These are phyloP conservation scores for Phaeosphaeria sp. DNA, from an alignment of 2,329 filamentous ascomycete species.

Conservation along the genomic window DNA sequence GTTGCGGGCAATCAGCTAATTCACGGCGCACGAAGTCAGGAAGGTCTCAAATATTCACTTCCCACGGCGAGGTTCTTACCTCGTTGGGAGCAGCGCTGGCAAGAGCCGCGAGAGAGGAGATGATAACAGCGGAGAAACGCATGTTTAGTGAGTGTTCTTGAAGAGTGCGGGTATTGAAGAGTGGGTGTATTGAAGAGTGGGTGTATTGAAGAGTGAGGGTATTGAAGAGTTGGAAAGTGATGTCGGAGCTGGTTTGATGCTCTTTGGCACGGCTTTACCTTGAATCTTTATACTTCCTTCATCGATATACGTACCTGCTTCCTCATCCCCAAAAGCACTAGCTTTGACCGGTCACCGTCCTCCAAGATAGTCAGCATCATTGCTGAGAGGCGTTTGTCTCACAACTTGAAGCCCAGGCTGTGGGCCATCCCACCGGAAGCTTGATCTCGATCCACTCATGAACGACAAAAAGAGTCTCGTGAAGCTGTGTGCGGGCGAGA, in stretches of 20 bases:
- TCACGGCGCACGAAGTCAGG: too few species aligned
- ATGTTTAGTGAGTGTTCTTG: constrained; percentile 5
- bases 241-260: constrained; percentile 6
- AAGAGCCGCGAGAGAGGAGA: constrained; percentile 11
- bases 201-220: not conserved
- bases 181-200: too few species aligned
- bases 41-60: too few species aligned
- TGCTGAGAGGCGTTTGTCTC: not conserved
- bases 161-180: too few species aligned
- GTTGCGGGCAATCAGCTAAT: constrained; percentile 8
- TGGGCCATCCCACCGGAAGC: not conserved
- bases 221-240: not conserved
- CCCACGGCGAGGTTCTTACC: too few species aligned
- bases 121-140: constrained; percentile 14
- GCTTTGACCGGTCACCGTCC: not conserved
- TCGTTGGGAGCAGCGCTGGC: constrained; percentile 10
- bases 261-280: not conserved
- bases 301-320: not conserved
- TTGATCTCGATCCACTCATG: not conserved
- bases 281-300: constrained; percentile 6
- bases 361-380: not conserved
- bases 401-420: not conserved
- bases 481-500: not conserved
- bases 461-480: not conserved
- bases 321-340: not conserved